Evolutionary conservation across 1,284 basidiomycete genomes (phyloP).

Genomic region (Ustilago crameri): DNA sequence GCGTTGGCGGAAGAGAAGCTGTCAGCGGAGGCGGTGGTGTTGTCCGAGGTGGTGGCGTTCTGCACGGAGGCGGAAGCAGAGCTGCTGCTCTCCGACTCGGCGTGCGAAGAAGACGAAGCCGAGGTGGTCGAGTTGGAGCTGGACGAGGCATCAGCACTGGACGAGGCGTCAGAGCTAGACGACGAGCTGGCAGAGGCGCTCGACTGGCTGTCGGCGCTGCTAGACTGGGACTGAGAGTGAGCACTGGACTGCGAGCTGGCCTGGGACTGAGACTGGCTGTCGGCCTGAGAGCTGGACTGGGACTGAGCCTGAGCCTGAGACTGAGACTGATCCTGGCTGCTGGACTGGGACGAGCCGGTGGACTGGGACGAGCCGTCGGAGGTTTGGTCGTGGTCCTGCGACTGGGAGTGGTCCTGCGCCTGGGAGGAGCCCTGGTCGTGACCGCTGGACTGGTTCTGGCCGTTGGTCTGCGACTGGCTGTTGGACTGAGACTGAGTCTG

Average conservation of each 20-base stretch:
- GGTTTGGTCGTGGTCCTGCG: too few relatives aligned
- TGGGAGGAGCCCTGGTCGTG: constrained; percentile 12
- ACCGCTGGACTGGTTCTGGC: constrained; percentile 8
- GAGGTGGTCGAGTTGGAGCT: constrained; percentile 1
- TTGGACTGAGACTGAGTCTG: not conserved
- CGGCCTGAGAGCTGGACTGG: constrained; percentile 12
- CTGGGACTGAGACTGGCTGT: constrained; percentile 11
- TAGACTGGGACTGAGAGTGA: constrained; percentile 5
- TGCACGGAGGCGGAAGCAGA: too few relatives aligned
- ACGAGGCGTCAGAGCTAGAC: constrained; percentile 10
- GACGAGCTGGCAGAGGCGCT: constrained; percentile 3
- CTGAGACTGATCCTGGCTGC: not conserved
- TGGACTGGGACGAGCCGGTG: too few relatives aligned
- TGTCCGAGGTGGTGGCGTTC: too few relatives aligned
- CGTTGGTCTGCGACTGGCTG: constrained; percentile 19
- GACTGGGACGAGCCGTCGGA: too few relatives aligned
- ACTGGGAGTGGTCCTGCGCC: constrained; percentile 11
- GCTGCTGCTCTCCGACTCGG: too few relatives aligned
- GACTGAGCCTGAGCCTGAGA: constrained; percentile 18
- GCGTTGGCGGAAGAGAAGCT: too few relatives aligned
- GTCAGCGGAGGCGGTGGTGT: too few relatives aligned
- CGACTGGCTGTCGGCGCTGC: constrained; percentile 6
- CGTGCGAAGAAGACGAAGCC: too few relatives aligned
- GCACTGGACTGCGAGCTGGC: constrained; percentile 13
- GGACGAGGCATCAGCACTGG: constrained; percentile 5